A percentile compares a stretch with the other conserved stretches of the same genome.
Evolutionary conservation across 192 early-diverging fungal genomes (phyloP).

Genomic region (Diversispora eburnea): DNA sequence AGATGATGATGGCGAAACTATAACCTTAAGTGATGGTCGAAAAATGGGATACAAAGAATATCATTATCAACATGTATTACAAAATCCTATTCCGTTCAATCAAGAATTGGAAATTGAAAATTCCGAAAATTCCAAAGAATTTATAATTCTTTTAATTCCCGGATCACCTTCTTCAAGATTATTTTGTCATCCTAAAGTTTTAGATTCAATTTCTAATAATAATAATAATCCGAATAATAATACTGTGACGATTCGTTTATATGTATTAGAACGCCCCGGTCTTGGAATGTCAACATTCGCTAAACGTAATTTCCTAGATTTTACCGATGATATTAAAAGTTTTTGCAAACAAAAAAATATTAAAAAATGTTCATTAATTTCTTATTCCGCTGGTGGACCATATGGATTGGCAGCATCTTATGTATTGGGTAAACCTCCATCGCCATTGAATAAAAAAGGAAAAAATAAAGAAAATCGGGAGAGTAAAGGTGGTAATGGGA

Average conservation of each 20-base stretch:
- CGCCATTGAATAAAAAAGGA: no score
- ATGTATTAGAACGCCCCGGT: constrained; percentile 30
- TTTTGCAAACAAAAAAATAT: constrained; percentile 26
- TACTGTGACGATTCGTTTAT: constrained; percentile 3
- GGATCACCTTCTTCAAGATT: constrained; percentile 26
- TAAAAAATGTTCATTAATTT: constrained; percentile 15
- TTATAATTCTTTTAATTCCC: constrained; percentile 20
- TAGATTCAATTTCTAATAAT: not conserved
- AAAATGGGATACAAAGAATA: constrained; percentile 27
- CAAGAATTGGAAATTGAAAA: not conserved
- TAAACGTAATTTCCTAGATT: constrained; percentile 27
- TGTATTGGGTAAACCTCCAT: not conserved
- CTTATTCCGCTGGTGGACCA: constrained; percentile 29
- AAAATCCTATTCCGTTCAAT: not conserved
- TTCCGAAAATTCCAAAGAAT: not conserved
- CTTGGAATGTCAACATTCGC: constrained; percentile 29
- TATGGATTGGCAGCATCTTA: constrained; percentile 25
- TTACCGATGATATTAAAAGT: constrained; percentile 23
- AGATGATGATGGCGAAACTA: constrained; percentile 23
- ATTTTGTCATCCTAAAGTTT: constrained; percentile 24
- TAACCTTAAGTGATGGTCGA: constrained; percentile 21
- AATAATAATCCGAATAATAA: not conserved
- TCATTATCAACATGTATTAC: constrained; percentile 7
- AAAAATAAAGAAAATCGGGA: no score
- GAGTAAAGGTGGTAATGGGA: no score